Evolutionary conservation across 2,329 filamentous ascomycete genomes (phyloP), one percentile per base, ranked within the genome.

Genomic region (Chalaropsis thielavioides): DNA sequence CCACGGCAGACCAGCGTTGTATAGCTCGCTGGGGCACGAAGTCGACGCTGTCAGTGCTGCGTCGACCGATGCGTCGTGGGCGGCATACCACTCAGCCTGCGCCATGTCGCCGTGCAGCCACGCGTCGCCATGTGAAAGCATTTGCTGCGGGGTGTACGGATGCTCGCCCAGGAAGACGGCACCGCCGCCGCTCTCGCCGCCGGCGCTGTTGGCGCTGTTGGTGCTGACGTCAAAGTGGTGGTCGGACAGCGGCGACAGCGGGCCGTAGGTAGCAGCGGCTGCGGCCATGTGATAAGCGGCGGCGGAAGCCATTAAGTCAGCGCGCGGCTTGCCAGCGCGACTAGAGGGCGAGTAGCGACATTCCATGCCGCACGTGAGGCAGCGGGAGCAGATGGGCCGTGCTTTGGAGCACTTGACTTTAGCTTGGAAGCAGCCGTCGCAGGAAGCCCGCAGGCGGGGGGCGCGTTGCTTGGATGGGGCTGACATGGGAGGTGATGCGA

Each of bases 331-430:
- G 27, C 79, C 79, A 0, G 77, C 75, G 62, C 79, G 74, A 68
- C 76, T 79, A 0, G 80, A 81, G 1, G 79, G 80, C 17, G 79
- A 81, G 68, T 82, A 82, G 8, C 75, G 75, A 68, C 80, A 82
- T 60, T 79, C 74, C 49, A 77, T 75, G 7, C 80, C 80, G 54
- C 76, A 79, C 2, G 76, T 71, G 2, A 81, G 73, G 68, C 80
- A 82, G 49, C 80, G 75, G n/a, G 76, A 75, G 71, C 80, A 82
- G 61, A 81, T 76, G 1, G 80, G 80, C n/a, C 78, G 73, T 2
- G 74, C 73, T 68, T 82, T 82, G 67, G 78, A 80, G 71, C 80
- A 82, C 69, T 81, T 82, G 72, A 82, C 79, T 70, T 82, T 82
- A 67, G 80, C 80, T 22, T 80, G 71, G 70, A 81, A 81, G 71